Base-by-base conservation (phyloP, 2,329 filamentous ascomycete genomes). In the Fusarium sp. region DNA sequence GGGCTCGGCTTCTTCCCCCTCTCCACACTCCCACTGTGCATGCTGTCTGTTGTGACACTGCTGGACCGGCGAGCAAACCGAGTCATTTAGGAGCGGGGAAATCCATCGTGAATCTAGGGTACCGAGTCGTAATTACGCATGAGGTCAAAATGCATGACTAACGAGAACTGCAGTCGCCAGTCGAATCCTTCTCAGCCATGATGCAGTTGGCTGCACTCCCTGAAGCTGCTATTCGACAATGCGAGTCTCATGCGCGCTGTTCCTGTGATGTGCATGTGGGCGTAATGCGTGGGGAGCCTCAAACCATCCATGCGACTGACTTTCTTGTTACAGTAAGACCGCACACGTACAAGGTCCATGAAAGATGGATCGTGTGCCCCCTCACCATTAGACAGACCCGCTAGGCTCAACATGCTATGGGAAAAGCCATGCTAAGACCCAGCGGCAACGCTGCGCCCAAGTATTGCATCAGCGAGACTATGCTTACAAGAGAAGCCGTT, bases 141-240 rank as follows among this genome's bases (percentile, higher is more conserved):
- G 41, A 61, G 59, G 58, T 56, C 41, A 50, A 48, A 72, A 72
- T 63, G 56, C 65, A 65, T 74, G 73, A 75, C 73, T 74, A 75
- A 75, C 42, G 47, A 44, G 60, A 70, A 72, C 63, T 65, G 42
- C 45, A 26, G 45, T 38, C 47, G 41, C 42, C 44, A 35, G 28
- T 30, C 45, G 44, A 47, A 59, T 36, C 58, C 38, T 51, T 58
- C 61, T 50, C 41, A 59, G 26, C 31, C 38, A 31, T 60, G 48
- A 55, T 55, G 57, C 28, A 48, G 62, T 26, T 54, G 50, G 50
- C 36, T 65, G 50, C 30, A 16, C 36, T 36, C 33, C 35, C 42
- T 24, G 35, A 36, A 30, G 22, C 36, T 45, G 36, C 38, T 57
- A 73, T 70, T 68, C 38, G 70, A 55, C 45, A 45, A 72, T 67